Evolutionary conservation across 805 yeast species (phyloP).

Genomic region (Kodamaea jinghongensis): DNA sequence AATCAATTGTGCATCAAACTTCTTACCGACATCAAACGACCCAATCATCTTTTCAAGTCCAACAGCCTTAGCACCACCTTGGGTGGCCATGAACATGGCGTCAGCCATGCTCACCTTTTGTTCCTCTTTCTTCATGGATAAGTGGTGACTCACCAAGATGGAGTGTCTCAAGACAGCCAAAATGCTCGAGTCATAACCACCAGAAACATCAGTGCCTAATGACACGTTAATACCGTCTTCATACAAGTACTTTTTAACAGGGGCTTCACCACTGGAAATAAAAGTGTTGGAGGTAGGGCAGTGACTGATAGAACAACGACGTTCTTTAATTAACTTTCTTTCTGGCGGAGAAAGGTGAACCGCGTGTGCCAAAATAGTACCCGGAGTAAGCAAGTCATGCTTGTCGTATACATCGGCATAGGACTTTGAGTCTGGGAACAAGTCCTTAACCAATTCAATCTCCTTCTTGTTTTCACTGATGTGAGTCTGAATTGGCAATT

Average conservation of each 20-base stretch:
- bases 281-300: constrained; percentile 92
- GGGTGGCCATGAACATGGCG: constrained; percentile 76
- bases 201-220: constrained; percentile 48
- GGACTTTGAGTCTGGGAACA: constrained; percentile 67
- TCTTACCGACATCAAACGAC: constrained; percentile 70
- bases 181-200: constrained; percentile 42
- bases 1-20: constrained; percentile 80
- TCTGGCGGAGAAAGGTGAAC: constrained; percentile 71
- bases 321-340: constrained; percentile 49
- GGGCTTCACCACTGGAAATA: constrained; percentile 87
- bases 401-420: constrained; percentile 79
- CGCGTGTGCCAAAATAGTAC: constrained; percentile 87
- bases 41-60: constrained; percentile 60
- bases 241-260: constrained; percentile 62
- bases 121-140: constrained; percentile 36
- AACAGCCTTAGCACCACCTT: constrained; percentile 84
- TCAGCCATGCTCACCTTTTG: constrained; percentile 58
- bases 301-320: constrained; percentile 75
- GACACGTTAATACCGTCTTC: constrained; percentile 70
- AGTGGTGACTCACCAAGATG: constrained; percentile 41
- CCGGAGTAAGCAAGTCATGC: constrained; percentile 54
- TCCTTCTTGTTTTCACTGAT: constrained; percentile 79
- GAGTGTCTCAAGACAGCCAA: constrained; percentile 32
- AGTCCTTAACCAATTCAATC: constrained; percentile 63
- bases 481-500: constrained; percentile 83